phyloP scores from a whole-genome alignment of 179 eudicot species.

The Silene vulgaris region DNA sequence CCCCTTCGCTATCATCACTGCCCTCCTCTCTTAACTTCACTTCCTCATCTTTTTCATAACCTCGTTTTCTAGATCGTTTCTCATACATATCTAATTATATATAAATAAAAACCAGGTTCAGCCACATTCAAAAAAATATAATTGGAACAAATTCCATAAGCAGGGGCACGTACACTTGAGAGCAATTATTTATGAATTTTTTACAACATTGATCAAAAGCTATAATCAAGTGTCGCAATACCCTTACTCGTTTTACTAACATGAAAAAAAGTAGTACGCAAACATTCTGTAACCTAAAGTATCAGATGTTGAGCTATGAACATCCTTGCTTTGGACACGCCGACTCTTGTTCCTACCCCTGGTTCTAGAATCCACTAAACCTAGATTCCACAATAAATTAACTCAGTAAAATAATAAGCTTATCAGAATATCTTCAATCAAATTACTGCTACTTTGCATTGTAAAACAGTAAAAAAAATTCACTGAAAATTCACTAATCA shows the following conservation, averaged over 20 bases:
- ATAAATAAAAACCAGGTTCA: neutral
- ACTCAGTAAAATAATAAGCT: neutral
- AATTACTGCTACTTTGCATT: neutral
- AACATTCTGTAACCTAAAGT: slow-evolving; percentile 26
- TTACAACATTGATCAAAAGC: neutral
- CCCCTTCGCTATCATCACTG: slow-evolving; percentile 32
- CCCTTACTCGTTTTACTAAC: neutral
- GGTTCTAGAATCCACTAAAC: slow-evolving; percentile 24
- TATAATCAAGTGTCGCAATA: neutral
- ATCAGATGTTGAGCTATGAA: slow-evolving; percentile 8
- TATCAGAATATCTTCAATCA: neutral
- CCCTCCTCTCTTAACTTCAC: slow-evolving; percentile 22
- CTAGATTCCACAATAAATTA: slow-evolving; percentile 9
- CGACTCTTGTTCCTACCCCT: slow-evolving; percentile 22
- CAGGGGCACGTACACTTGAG: neutral
- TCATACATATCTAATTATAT: slow-evolving; percentile 31
- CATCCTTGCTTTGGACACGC: slow-evolving; percentile 16
- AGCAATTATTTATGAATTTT: neutral
- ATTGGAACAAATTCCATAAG: neutral
- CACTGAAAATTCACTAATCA: neutral
- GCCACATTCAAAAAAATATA: neutral
- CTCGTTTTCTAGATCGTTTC: slow-evolving; percentile 23
- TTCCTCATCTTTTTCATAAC: slow-evolving; percentile 41
- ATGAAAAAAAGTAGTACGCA: neutral
- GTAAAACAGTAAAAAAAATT: neutral